Percentiles rank a stretch among this genome's conserved stretches.
phyloP scores from a whole-genome alignment of 768 basidiomycete species.

The Cyclocybe cylindracea region DNA sequence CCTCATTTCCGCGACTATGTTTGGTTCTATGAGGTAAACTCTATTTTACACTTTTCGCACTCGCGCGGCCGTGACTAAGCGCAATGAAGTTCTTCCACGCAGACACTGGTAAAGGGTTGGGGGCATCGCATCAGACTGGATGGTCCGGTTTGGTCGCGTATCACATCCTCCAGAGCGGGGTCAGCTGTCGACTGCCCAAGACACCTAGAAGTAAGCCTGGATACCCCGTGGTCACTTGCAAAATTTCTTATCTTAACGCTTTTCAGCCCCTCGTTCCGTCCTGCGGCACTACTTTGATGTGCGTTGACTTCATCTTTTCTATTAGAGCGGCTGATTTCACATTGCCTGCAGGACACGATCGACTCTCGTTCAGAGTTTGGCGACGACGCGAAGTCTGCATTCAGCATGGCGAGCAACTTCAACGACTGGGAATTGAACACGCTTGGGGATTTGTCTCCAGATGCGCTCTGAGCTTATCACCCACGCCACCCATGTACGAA shows the following conservation, averaged over 20 bases:
- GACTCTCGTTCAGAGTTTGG: constrained; percentile 73
- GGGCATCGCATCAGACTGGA: constrained; percentile 98
- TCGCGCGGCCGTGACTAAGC: neutral
- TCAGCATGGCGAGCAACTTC: constrained; percentile 39
- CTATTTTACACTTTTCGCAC: neutral
- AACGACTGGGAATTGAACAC: constrained; percentile 26
- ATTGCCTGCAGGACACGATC: constrained; percentile 60
- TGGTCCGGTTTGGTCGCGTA: constrained; percentile 95
- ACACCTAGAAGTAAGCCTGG: constrained; percentile 83
- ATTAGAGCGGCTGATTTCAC: constrained; percentile 5
- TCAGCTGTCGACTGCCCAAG: constrained; percentile 86
- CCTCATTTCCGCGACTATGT: constrained; percentile 97
- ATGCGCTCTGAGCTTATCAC: constrained; percentile 15
- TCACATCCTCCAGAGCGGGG: constrained; percentile 89
- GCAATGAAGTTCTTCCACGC: constrained; percentile 85
- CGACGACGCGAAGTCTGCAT: constrained; percentile 66
- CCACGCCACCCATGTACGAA: neutral
- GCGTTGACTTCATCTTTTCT: constrained; percentile 26
- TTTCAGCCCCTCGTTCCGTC: constrained; percentile 78
- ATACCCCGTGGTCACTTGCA: neutral
- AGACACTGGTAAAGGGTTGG: constrained; percentile 88
- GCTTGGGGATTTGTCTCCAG: constrained; percentile 27
- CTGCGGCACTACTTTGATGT: constrained; percentile 96
- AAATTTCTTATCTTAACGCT: constrained; percentile 1
- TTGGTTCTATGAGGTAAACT: constrained; percentile 86